These are phyloP conservation scores for Alopecurus myosuroides DNA, from an alignment of 176 grass and related monocot species.

Conservation along the genomic window DNA sequence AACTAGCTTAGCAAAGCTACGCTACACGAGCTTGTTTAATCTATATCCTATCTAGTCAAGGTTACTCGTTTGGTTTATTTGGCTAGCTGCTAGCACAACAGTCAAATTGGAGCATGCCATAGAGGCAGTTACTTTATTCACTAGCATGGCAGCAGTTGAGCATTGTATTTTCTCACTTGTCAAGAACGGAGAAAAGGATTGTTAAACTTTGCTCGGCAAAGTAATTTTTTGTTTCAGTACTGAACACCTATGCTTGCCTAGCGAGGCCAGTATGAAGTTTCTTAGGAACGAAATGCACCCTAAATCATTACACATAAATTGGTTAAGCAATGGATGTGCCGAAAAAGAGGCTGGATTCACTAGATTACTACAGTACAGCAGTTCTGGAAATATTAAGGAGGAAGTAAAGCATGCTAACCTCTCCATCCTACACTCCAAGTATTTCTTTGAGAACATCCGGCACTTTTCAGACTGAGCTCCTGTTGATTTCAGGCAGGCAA, in stretches of 20 bases:
- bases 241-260: not conserved
- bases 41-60: not conserved
- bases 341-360: not conserved
- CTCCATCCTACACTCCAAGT: constrained; percentile 71
- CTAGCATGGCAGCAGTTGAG: not conserved
- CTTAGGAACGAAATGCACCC: not conserved
- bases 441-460: constrained; percentile 62
- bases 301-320: not conserved
- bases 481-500: constrained; percentile 76
- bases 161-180: not conserved
- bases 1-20: not conserved
- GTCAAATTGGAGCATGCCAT: not conserved
- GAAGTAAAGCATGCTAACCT: constrained; percentile 38
- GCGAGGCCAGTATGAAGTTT: not conserved
- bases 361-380: not conserved
- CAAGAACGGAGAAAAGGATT: too few relatives aligned
- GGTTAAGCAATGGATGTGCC: not conserved
- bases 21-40: not conserved
- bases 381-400: not conserved
- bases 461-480: constrained; percentile 70
- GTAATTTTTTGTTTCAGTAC: not conserved
- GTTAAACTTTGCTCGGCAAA: not conserved
- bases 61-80: not conserved
- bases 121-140: not conserved
- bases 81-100: not conserved